Percentiles rank a stretch among this genome's conserved stretches.
Evolutionary conservation across 2,329 filamentous ascomycete genomes (phyloP).

Genomic region (Sporothrix schenckii): DNA sequence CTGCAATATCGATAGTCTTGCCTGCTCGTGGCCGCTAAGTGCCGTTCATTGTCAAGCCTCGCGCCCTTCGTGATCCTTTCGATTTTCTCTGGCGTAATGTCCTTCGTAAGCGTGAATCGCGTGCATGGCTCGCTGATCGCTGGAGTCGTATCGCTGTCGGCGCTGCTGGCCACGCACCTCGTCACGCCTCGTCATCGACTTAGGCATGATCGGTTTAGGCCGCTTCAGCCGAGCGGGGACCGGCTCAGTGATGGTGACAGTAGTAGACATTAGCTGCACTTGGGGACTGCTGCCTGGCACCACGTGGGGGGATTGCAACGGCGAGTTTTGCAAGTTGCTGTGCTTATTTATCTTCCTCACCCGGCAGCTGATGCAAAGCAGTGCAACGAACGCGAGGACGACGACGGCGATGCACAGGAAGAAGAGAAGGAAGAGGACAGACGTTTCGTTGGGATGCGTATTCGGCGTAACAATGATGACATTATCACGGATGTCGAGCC

Average conservation of each 20-base stretch:
- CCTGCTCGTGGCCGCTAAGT: neutral
- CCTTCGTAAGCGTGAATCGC: neutral
- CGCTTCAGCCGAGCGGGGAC: conserved; percentile 1
- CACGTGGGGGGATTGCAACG: neutral
- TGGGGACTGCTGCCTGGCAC: conserved; percentile 17
- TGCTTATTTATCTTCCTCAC: neutral
- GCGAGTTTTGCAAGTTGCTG: neutral
- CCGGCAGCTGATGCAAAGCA: conserved; percentile 19
- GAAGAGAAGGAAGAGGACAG: conserved; percentile 10
- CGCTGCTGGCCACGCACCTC: neutral
- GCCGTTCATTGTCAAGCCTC: conserved; percentile 1
- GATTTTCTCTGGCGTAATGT: neutral
- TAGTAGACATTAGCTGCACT: neutral
- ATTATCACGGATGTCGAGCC: neutral
- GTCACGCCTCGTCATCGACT: conserved; percentile 8
- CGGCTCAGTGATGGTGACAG: neutral
- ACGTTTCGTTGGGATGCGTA: conserved; percentile 25
- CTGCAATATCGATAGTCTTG: neutral
- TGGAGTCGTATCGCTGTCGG: neutral
- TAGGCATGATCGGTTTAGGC: conserved; percentile 16
- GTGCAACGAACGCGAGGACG: conserved; percentile 12
- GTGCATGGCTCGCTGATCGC: neutral
- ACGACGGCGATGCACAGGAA: conserved; percentile 24
- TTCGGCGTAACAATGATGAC: conserved; percentile 24
- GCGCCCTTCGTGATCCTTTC: conserved; percentile 2